Percentiles rank a stretch among this genome's conserved stretches.
Conservation (phyloP, 2,329 filamentous ascomycete genomes). For the Trichoderma harzianum region DNA sequence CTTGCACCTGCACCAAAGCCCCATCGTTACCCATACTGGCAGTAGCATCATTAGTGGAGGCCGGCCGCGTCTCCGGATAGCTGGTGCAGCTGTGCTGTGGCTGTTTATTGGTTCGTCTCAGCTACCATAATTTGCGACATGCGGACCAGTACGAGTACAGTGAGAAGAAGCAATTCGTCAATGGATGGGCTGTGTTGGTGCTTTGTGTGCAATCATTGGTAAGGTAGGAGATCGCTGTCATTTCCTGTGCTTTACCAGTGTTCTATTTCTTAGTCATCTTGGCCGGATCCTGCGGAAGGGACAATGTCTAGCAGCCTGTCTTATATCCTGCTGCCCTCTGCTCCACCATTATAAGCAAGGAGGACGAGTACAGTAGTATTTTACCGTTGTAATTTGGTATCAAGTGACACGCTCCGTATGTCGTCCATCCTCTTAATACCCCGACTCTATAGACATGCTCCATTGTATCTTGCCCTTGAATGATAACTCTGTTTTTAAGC, state of each 20-base stretch:
- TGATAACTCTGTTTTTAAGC: neutral
- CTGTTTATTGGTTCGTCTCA: neutral
- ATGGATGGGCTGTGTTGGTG: neutral
- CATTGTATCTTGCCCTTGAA: neutral
- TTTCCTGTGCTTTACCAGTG: neutral
- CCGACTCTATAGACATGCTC: neutral
- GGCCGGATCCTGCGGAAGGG: neutral
- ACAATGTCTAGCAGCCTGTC: neutral
- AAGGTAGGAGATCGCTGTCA: no score
- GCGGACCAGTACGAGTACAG: neutral
- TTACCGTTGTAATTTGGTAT: no score
- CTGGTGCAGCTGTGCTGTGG: neutral
- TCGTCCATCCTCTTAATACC: neutral
- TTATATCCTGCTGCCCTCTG: neutral
- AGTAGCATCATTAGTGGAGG: neutral
- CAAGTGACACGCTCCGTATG: neutral
- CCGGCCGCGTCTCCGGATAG: neutral
- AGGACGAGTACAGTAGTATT: neutral
- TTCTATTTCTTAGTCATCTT: neutral
- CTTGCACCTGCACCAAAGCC: neutral
- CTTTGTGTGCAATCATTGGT: neutral
- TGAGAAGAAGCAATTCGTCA: neutral
- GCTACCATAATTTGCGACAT: neutral
- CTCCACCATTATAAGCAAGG: neutral
- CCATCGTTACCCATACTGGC: slow-evolving; percentile 8